Evolutionary conservation across 148 eudicot genomes (phyloP), one percentile per base, ranked within the genome.

Genomic region (Bassia scoparia): DNA sequence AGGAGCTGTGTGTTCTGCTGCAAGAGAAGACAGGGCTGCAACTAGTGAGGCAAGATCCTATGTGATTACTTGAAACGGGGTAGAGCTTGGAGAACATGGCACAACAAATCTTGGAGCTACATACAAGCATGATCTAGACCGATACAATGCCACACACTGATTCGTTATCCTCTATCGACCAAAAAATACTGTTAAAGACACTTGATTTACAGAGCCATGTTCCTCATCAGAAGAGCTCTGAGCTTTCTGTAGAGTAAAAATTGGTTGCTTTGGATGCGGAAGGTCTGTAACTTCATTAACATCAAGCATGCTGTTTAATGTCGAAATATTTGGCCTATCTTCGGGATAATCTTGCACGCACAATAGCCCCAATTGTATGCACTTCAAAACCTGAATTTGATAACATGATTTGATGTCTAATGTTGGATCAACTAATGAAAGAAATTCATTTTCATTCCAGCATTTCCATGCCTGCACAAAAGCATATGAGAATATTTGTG

Each of bases 381-480:
- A 81, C 67, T 79, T 69, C 37, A 72, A 29, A 18, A 86, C 73
- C 69, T 80, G 80, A 7, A 11, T 23, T 38, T 53, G 24, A 5
- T 59, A 76, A 27, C 18, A 12, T 13, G 76, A 27, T 46, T 49
- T 59, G 2, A n/a, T 27, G 24, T 14, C 20, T 48, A 83, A 58
- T 1, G 67, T 18, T 38, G 78, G 61, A 68, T 87, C 88, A 2
- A 76, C 38, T 24, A 85, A 31, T 13, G 46, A 31, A 52, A 31
- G 18, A 3, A 69, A 54, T 24, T 67, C 65, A 11, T 77, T 80
- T 55, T 83, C 87, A 13, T 48, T 74, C 88, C 88, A 85, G n/a
- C 78, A 37, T 50, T 67, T 80, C 88, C 91, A 87, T 52, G 87
- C 89, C 89, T 87, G 52, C 44, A 41, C 11, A n/a, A 41, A 41